Evolutionary conservation across 208 protist genomes (phyloP).

Genomic region (Trypanosoma cruzi): DNA sequence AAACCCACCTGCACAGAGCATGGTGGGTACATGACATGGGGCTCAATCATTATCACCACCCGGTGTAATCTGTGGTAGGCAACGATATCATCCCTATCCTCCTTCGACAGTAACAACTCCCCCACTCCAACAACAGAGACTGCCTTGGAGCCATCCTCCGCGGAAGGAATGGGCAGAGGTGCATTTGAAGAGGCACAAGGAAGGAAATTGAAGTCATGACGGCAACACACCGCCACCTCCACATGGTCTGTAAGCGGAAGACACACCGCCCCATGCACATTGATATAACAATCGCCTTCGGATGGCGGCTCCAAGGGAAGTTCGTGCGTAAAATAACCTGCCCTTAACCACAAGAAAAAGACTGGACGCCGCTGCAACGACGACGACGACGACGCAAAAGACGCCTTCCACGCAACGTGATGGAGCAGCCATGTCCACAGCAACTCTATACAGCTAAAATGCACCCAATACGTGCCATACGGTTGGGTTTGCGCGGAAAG

Average conservation of each 20-base stretch:
- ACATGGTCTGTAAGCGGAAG: slow-evolving; percentile 19
- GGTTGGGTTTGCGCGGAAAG: neutral
- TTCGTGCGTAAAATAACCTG: slow-evolving; percentile 18
- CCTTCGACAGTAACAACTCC: slow-evolving; percentile 10
- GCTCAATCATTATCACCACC: neutral
- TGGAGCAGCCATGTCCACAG: slow-evolving; percentile 13
- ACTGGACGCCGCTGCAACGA: neutral
- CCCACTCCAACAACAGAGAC: slow-evolving; percentile 18
- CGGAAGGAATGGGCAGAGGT: neutral
- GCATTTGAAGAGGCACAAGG: neutral
- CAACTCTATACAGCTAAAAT: slow-evolving; percentile 11
- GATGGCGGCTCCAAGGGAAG: neutral
- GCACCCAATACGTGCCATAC: slow-evolving; percentile 15
- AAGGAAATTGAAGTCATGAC: neutral
- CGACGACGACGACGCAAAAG: neutral
- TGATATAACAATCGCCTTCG: neutral
- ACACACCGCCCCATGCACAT: slow-evolving; percentile 7
- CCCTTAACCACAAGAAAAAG: slow-evolving; percentile 9
- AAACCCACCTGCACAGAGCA: slow-evolving; percentile 8
- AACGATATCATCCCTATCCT: slow-evolving; percentile 9
- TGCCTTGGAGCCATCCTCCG: neutral
- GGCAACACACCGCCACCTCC: slow-evolving; percentile 2
- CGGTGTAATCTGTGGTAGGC: neutral
- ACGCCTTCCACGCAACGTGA: neutral
- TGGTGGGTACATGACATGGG: neutral